phyloP scores from a whole-genome alignment of 345 rosid genomes.

The Eucalyptus globulus region DNA sequence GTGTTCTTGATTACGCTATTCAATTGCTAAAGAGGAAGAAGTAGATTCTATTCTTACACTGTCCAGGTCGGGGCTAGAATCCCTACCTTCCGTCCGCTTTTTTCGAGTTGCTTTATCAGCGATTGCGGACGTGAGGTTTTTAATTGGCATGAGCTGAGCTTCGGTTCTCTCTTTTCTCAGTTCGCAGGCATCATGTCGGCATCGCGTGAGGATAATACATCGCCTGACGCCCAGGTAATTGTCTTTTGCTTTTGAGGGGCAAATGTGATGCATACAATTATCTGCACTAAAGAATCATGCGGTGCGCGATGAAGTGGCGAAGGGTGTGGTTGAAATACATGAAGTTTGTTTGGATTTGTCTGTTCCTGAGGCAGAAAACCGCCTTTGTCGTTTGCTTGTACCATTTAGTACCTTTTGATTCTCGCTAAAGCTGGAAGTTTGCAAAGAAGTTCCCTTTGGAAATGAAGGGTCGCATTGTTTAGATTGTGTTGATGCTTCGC shows the following conservation, averaged over 20 bases:
- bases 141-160: background rate
- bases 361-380: background rate
- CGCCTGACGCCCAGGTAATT: constrained; percentile 43
- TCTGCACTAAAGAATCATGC: background rate
- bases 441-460: background rate
- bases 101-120: background rate
- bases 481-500: background rate
- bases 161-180: background rate
- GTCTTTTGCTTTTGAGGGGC: background rate
- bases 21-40: background rate
- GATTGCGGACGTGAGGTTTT: background rate
- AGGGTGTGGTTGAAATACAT: background rate
- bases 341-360: background rate
- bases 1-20: background rate
- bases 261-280: background rate
- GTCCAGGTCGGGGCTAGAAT: background rate
- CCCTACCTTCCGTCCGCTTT: background rate
- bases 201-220: constrained; percentile 30
- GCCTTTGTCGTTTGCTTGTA: background rate
- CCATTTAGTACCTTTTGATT: background rate
- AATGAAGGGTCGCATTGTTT: background rate
- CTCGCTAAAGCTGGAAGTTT: background rate
- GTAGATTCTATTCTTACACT: background rate
- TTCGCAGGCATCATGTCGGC: constrained; percentile 26
- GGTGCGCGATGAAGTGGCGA: background rate